Evolutionary conservation across 2,329 filamentous ascomycete genomes (phyloP), one percentile per base, ranked within the genome.

Genomic region (Sarocladiaceae sp.): DNA sequence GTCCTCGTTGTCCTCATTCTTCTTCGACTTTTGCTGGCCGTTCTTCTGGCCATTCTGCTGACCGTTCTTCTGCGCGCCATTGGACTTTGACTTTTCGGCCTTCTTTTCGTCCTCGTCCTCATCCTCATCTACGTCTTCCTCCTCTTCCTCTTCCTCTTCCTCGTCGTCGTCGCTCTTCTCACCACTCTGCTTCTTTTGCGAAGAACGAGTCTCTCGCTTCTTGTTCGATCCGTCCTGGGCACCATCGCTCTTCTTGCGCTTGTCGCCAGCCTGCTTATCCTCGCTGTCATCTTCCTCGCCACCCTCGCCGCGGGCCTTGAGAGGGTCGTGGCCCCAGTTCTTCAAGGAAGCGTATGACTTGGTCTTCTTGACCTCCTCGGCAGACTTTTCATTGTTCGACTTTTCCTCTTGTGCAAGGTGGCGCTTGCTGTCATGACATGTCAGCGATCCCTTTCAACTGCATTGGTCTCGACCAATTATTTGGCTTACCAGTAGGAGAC

Each of bases 321-420:
- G 58, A 16, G 68, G 58, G 56, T 78, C 74, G 50, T 78, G 73
- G 0, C 73, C 73, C 77, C 77, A 81, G 47, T 82, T 82, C 66
- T 81, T 81, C 51, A 82, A 60, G 4, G 72, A 78, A 21, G 72
- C 76, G 39, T 82, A 80, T 0, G 67, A 72, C 50, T 72, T 73
- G 26, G 68, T 72, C 58, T 69, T 63, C 39, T 69, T 69, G 6
- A 68, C 57, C n/a, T 70, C 65, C 11, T 64, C 62, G 0, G 56
- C 48, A 0, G 68, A 58, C 42, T 77, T 76, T 50, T 81, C 66
- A 46, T 68, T 63, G 53, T 82, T 81, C 26, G 67, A 68, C 49
- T 69, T 73, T 45, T 73, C 69, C 58, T 85, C 80, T 52, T 83
- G 80, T 0, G 80, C 80, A 0, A 85, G 62, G 61, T 84, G 80